These are phyloP conservation scores for Seiridium cupressi DNA, from an alignment of 2,329 filamentous ascomycete genomes.

Conservation along the genomic window DNA sequence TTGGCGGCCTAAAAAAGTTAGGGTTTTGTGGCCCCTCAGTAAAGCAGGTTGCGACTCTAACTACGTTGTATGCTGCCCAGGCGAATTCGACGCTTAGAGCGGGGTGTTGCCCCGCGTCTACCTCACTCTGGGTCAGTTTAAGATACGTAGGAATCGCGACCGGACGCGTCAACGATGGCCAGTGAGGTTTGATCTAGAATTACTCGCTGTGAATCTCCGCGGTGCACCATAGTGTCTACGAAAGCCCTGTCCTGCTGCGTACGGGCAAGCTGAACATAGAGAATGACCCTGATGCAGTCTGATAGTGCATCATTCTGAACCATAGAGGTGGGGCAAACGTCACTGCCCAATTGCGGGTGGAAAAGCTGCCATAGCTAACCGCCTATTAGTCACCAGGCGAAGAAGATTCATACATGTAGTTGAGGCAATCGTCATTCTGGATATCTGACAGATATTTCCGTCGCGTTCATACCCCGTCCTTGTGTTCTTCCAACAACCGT, in stretches of 20 bases:
- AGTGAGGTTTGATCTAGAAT: too few species aligned
- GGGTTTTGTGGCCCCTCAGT: constrained; percentile 9
- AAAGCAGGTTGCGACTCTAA: neutral
- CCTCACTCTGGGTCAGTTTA: neutral
- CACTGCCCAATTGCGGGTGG: constrained; percentile 6
- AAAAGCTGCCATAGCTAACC: constrained; percentile 4
- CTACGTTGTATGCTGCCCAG: neutral
- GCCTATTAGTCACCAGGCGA: neutral
- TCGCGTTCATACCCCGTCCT: too few species aligned
- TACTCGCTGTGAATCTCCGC: too few species aligned
- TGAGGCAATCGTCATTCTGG: neutral
- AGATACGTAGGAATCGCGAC: neutral
- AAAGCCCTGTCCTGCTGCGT: too few species aligned
- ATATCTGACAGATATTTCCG: neutral
- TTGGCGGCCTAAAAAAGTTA: constrained; percentile 8
- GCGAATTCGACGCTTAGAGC: neutral
- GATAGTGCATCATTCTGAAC: constrained; percentile 5
- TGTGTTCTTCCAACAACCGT: too few species aligned
- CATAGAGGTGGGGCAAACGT: constrained; percentile 7
- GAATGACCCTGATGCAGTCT: neutral
- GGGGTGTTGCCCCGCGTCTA: constrained; percentile 2
- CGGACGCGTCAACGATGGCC: neutral
- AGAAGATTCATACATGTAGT: neutral
- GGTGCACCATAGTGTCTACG: too few species aligned
- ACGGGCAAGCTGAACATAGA: too few species aligned